Evolutionary conservation across 2,329 filamentous ascomycete genomes (phyloP), one percentile per base, ranked within the genome.

Genomic region (Colletotrichum scovillei): DNA sequence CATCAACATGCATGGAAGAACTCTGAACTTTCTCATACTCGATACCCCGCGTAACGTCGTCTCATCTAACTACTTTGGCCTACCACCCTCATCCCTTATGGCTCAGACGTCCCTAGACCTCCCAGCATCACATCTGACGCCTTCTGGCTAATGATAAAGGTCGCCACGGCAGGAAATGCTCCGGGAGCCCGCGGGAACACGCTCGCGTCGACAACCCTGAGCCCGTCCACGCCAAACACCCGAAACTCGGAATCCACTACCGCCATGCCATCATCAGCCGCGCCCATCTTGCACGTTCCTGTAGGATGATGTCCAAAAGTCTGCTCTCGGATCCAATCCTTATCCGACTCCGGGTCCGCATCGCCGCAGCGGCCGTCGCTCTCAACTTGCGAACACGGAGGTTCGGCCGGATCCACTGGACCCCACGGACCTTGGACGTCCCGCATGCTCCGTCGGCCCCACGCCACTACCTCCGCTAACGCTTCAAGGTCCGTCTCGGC

Each of bases 161-260:
- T 64, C 52, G 69, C 58, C 2, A 86, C 82, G 57, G 85, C 84
- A 75, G 85, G 89, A 42, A 72, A 68, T 26, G 70, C 77, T 76
- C 22, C 89, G 88, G 28, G 82, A 79, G 65, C 80, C 87, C 67
- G 88, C 26, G 87, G 74, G 24, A 89, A 92, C 0, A 88, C 84
- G 32, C 85, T 88, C 0, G 89, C 91, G 82, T 92, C 91, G 0
- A 92, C 91, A 3, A 92, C 90, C 30, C 91, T 82, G 62, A 92
- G 78, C 0, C 87, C 86, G 1, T 83, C 79, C 0, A 90, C 86
- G 0, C 89, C 89, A 14, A 87, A 81, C 0, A 92, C 90, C 9
- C 85, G 83, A 78, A 92, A 91, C 62, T 87, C 83, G 0, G 83
- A 84, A 78, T 92, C 88, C 65, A 92, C 78, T 7, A 91, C 89